These are phyloP conservation scores for Aspergillus heteromorphus DNA, from an alignment of 495 filamentous ascomycete genomes.

Conservation along the genomic window DNA sequence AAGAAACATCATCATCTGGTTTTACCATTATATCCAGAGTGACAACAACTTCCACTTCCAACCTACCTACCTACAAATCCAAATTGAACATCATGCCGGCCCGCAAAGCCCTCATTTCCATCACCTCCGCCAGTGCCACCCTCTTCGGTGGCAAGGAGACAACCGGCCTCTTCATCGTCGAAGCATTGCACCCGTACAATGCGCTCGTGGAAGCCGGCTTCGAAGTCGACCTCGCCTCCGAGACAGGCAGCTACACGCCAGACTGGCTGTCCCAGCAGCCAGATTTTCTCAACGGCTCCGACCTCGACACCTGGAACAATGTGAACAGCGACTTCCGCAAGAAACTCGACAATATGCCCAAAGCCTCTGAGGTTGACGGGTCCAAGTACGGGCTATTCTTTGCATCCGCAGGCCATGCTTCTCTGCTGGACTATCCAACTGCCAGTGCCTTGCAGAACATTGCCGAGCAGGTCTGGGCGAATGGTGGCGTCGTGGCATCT, in stretches of 20 bases:
- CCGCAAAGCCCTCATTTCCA: slow-evolving; percentile 40
- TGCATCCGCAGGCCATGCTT: slow-evolving; percentile 44
- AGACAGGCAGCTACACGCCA: slow-evolving; percentile 39
- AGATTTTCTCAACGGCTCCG: slow-evolving; percentile 37
- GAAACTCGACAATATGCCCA: slow-evolving; percentile 31
- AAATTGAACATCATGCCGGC: slow-evolving; percentile 35
- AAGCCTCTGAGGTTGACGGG: slow-evolving; percentile 15
- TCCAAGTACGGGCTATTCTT: slow-evolving; percentile 38
- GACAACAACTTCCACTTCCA: too few relatives aligned
- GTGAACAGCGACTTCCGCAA: slow-evolving; percentile 32
- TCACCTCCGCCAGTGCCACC: slow-evolving; percentile 41
- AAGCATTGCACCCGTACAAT: slow-evolving; percentile 45
- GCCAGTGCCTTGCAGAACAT: slow-evolving; percentile 39
- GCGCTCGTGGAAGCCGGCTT: slow-evolving; percentile 42
- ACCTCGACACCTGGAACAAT: slow-evolving; percentile 36
- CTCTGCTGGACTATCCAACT: slow-evolving; percentile 43
- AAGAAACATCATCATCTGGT: too few relatives aligned
- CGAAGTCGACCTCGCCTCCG: slow-evolving; percentile 46
- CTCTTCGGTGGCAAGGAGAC: slow-evolving; percentile 40
- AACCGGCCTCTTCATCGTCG: slow-evolving; percentile 42
- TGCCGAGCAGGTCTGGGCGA: slow-evolving; percentile 29
- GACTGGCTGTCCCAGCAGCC: slow-evolving; percentile 41
- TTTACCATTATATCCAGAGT: too few relatives aligned
- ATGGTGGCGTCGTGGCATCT: slow-evolving; percentile 33
- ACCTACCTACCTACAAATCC: too few relatives aligned